A percentile compares a stretch with the other conserved stretches of the same genome.
These are phyloP conservation scores for Leptographium wingfieldii DNA, from an alignment of 2,329 filamentous ascomycete genomes.

Conservation along the genomic window DNA sequence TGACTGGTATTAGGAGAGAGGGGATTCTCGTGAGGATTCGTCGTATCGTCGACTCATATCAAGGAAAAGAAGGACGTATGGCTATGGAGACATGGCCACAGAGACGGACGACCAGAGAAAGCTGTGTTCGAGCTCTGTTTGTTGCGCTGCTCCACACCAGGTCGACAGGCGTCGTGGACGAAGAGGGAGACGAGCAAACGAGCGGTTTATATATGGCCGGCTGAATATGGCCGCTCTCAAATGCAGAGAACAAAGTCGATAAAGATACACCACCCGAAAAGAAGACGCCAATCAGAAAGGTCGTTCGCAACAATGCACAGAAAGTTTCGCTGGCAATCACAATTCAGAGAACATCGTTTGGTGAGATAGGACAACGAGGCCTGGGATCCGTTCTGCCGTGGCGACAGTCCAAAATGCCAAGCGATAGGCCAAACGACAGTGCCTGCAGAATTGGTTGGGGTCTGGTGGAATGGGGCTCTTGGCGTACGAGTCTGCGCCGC, in stretches of 20 bases:
- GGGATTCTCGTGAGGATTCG: constrained; percentile 14
- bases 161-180: not conserved
- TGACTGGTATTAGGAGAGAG: not conserved
- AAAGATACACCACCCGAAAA: not conserved
- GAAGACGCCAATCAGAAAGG: not conserved
- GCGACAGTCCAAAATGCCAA: not conserved
- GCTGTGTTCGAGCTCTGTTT: not conserved
- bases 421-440: not conserved
- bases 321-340: not conserved
- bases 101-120: not conserved
- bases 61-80: not conserved
- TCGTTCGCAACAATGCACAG: not conserved
- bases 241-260: not conserved
- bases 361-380: not conserved
- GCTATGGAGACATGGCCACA: not conserved
- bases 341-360: not conserved
- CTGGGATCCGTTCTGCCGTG: not conserved
- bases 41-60: constrained; percentile 55
- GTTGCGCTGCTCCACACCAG: not conserved
- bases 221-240: not conserved
- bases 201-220: not conserved
- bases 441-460: not conserved
- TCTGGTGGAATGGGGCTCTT: not conserved
- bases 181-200: not conserved
- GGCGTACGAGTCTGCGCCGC: not conserved